Conservation (phyloP, 1,284 basidiomycete species). For the Rhodotorula mucilaginosa region DNA sequence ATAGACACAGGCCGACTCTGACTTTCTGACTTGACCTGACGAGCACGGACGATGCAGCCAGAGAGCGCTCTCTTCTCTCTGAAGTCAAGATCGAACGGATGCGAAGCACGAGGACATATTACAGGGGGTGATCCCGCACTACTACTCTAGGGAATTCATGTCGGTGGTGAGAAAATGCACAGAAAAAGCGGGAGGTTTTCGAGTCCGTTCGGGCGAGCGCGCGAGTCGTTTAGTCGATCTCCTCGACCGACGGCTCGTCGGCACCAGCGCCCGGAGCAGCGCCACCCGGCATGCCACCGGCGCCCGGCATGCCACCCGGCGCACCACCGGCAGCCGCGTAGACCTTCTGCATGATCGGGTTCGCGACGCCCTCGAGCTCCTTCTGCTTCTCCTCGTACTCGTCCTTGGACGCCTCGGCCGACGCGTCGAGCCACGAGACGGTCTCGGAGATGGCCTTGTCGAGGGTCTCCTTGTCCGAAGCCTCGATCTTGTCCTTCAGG, state of each 20-base stretch:
- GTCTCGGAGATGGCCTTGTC: conserved; percentile 78
- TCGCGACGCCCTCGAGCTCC: conserved; percentile 86
- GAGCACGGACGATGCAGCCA: too few relatives aligned
- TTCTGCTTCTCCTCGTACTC: conserved; percentile 96
- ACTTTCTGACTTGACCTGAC: too few relatives aligned
- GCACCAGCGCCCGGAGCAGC: conserved; percentile 59
- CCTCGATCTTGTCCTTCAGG: conserved; percentile 65
- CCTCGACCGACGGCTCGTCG: conserved; percentile 82
- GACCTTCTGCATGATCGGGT: conserved; percentile 76
- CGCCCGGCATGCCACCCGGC: conserved; percentile 45
- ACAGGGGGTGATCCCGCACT: too few relatives aligned
- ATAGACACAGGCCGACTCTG: too few relatives aligned
- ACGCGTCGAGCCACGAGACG: conserved; percentile 79
- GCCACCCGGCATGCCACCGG: conserved; percentile 40
- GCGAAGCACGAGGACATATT: too few relatives aligned
- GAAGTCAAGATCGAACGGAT: too few relatives aligned
- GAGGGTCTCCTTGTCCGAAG: conserved; percentile 82
- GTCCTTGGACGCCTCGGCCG: conserved; percentile 88
- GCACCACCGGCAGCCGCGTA: conserved; percentile 64
- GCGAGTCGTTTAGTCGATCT: conserved; percentile 57
- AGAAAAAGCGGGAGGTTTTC: too few relatives aligned
- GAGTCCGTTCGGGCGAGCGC: too few relatives aligned
- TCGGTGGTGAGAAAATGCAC: too few relatives aligned
- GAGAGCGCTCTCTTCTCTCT: too few relatives aligned
- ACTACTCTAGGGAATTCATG: too few relatives aligned